Percentiles rank a stretch among this genome's conserved stretches.
phyloP scores from a whole-genome alignment of 371 early-diverging fungal genomes.

The Cokeromyces recurvatus region DNA sequence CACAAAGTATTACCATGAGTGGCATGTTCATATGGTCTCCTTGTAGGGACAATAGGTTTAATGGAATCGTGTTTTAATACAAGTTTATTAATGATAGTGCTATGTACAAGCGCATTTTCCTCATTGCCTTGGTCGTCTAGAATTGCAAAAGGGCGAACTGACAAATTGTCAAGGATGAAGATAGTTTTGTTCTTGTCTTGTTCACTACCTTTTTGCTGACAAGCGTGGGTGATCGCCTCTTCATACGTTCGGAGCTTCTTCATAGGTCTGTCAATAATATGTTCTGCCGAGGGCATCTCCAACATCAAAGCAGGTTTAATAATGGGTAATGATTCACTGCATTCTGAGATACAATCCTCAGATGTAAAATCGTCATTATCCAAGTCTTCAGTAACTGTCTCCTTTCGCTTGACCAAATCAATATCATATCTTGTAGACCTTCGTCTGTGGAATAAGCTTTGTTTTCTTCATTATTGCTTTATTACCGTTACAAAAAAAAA shows the following conservation, averaged over 20 bases:
- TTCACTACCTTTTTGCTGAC: not conserved
- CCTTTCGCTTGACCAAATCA: too few species aligned
- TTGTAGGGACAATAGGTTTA: not conserved
- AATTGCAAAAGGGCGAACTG: slow-evolving; percentile 8
- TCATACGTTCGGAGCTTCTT: slow-evolving; percentile 1
- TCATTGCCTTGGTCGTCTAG: slow-evolving; percentile 6
- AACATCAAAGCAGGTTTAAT: too few species aligned
- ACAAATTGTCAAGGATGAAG: slow-evolving; percentile 5
- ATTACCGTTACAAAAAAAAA: too few species aligned
- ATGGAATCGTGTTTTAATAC: not conserved
- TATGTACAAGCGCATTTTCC: slow-evolving; percentile 9
- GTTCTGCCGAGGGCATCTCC: too few species aligned
- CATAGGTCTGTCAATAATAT: too few species aligned
- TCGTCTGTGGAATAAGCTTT: too few species aligned
- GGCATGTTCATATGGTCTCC: not conserved
- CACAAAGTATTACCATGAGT: not conserved
- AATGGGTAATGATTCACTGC: too few species aligned
- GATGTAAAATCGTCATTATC: too few species aligned
- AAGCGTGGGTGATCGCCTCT: slow-evolving; percentile 7
- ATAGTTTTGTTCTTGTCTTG: slow-evolving; percentile 6
- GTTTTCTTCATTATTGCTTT: too few species aligned
- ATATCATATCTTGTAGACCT: too few species aligned
- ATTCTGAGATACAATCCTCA: too few species aligned
- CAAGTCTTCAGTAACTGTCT: too few species aligned
- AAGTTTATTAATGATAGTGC: slow-evolving; percentile 3